phyloP scores from a whole-genome alignment of 192 early-diverging fungal species.

The Phycomyces blakesleeanus region DNA sequence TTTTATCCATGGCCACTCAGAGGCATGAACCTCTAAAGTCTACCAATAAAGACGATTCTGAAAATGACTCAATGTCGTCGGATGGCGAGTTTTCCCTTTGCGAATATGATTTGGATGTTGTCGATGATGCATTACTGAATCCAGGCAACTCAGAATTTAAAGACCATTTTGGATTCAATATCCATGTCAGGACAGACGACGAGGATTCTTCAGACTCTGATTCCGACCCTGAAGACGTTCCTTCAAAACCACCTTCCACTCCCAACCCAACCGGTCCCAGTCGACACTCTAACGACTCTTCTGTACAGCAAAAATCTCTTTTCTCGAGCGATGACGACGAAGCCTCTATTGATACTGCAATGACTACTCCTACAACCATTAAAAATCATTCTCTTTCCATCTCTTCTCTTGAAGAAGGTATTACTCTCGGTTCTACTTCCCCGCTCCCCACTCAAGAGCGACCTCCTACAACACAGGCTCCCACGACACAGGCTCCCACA shows the following conservation, averaged over 20 bases:
- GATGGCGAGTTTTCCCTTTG: neutral
- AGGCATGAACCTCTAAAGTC: neutral
- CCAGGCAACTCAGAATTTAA: conserved; percentile 14
- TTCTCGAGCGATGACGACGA: conserved; percentile 21
- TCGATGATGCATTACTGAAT: conserved; percentile 23
- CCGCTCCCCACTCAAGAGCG: neutral
- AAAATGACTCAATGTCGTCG: neutral
- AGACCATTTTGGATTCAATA: conserved; percentile 31
- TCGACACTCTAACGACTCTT: neutral
- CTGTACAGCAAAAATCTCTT: neutral
- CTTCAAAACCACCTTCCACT: neutral
- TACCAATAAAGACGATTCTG: neutral
- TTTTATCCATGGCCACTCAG: neutral
- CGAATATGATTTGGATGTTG: conserved; percentile 31
- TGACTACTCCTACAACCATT: conserved; percentile 24
- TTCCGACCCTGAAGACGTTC: conserved; percentile 5
- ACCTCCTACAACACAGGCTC: neutral
- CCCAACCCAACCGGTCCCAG: neutral
- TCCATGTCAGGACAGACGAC: conserved; percentile 30
- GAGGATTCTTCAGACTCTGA: conserved; percentile 24
- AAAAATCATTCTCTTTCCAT: neutral
- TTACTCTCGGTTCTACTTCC: neutral
- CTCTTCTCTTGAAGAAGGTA: neutral
- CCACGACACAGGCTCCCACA: neutral
- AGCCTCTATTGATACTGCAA: conserved; percentile 23